Evolutionary conservation across 1,139 yeast species (phyloP), one percentile per base, ranked within the genome.

Genomic region (Suhomyces kunorum): DNA sequence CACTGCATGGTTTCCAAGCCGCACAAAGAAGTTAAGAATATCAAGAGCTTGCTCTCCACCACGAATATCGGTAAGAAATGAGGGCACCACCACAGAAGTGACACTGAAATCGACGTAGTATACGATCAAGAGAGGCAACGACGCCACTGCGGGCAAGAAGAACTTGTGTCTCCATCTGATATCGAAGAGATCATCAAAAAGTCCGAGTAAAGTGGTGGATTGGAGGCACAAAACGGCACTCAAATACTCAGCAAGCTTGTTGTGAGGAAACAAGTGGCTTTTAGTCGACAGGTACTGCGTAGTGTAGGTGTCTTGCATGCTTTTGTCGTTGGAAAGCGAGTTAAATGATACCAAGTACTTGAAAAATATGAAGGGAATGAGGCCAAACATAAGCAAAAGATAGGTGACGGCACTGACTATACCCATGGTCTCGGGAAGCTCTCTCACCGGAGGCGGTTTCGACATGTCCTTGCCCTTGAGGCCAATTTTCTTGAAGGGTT

Each of bases 121-220:
- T 3, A 92, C 96, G 20, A 92, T 80, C 45, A 92, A 71, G 53
- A 94, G 71, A 4, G 99, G 99, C 36, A 92, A 81, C 1, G 96
- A 83, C 0, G 97, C 96, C 42, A 94, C 80, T 0, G 96, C 96
- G 0, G 99, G 99, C 50, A 92, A 61, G 56, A 92, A 88, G 65
- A 92, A 88, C 70, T 92, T 92, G 66, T 92, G 96, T 58, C 99
- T 75, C 99, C 99, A 92, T 50, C 96, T 78, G 46, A 92, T 82
- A 62, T 92, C 98, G 58, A 92, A 92, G 53, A 92, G 71, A 64
- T 92, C 99, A 61, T 92, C 99, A 38, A 95, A 87, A 19, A 92
- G 74, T 0, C 99, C 99, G 36, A 92, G 71, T 39, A 94, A 67
- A 13, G 89, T 76, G 60, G 94, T 90, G 49, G 90, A 80, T 62